These are phyloP conservation scores for Calycina herbarum DNA, from an alignment of 2,329 filamentous ascomycete genomes.

Conservation along the genomic window DNA sequence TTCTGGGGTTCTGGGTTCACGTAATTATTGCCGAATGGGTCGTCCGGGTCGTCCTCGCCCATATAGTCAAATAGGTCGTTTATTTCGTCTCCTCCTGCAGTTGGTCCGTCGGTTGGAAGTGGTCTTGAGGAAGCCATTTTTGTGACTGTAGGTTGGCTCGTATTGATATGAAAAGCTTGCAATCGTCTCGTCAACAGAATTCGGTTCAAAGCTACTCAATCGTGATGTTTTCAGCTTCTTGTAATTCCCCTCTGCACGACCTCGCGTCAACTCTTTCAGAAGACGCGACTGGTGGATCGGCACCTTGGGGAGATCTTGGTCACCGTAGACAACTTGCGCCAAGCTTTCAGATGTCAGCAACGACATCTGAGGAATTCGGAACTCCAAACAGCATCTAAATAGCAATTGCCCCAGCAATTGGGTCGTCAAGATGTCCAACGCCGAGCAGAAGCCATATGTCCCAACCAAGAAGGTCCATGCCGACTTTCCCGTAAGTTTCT, in stretches of 20 bases:
- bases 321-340: slow-evolving; percentile 23
- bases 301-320: slow-evolving; percentile 1
- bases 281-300: slow-evolving; percentile 10
- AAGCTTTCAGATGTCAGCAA: slow-evolving; percentile 16
- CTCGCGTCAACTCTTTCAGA: slow-evolving; percentile 17
- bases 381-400: slow-evolving; percentile 17
- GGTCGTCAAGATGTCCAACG: slow-evolving; percentile 38
- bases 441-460: slow-evolving; percentile 51
- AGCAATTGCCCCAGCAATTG: slow-evolving; percentile 35
- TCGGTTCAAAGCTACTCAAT: neutral
- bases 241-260: slow-evolving; percentile 22
- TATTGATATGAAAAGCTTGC: neutral
- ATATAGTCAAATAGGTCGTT: slow-evolving; percentile 65
- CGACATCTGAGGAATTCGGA: slow-evolving; percentile 19
- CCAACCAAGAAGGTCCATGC: slow-evolving; percentile 78
- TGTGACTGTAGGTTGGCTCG: neutral
- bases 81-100: slow-evolving; percentile 34
- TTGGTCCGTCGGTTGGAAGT: slow-evolving; percentile 31
- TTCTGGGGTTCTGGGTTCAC: slow-evolving; percentile 25
- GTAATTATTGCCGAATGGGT: slow-evolving; percentile 34
- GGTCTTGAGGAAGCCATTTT: slow-evolving; percentile 26
- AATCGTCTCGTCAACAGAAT: neutral
- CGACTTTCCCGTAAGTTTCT: slow-evolving; percentile 77
- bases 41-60: slow-evolving; percentile 58
- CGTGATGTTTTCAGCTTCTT: slow-evolving; percentile 10